Evolutionary conservation across 2,329 filamentous ascomycete genomes (phyloP).

Genomic region (Aureobasidium sp.): DNA sequence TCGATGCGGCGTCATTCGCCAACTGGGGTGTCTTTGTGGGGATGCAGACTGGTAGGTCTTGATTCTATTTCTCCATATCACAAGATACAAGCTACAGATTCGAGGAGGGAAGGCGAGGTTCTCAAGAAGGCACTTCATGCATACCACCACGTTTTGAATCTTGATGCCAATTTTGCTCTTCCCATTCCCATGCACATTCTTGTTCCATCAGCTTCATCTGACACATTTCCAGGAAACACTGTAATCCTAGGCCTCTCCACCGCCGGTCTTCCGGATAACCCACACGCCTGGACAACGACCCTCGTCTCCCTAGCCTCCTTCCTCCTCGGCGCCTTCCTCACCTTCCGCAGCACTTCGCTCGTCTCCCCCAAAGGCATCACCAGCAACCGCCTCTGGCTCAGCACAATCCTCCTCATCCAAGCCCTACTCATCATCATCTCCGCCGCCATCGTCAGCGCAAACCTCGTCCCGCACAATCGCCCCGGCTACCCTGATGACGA

Average conservation of each 20-base stretch:
- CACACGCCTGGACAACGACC: slow-evolving; percentile 46
- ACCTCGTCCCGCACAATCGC: slow-evolving; percentile 38
- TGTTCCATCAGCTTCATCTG: background rate
- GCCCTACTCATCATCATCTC: slow-evolving; percentile 43
- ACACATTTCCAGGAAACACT: slow-evolving; percentile 43
- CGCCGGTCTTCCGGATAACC: slow-evolving; percentile 42
- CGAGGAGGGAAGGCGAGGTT: background rate
- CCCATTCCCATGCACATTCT: background rate
- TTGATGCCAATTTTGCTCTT: too few relatives aligned
- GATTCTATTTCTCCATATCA: background rate
- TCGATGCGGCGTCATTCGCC: slow-evolving; percentile 40
- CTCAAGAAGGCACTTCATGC: background rate
- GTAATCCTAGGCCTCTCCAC: slow-evolving; percentile 54
- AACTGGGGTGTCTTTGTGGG: slow-evolving; percentile 42
- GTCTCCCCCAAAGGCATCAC: slow-evolving; percentile 31
- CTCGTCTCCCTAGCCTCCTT: slow-evolving; percentile 46
- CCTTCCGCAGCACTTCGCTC: slow-evolving; percentile 32
- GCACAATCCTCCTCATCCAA: slow-evolving; percentile 45
- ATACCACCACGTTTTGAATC: too few relatives aligned
- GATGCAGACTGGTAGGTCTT: slow-evolving; percentile 42
- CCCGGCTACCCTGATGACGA: slow-evolving; percentile 20
- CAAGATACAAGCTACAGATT: background rate
- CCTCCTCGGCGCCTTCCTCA: slow-evolving; percentile 43
- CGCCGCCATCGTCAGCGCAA: slow-evolving; percentile 42
- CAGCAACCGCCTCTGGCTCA: slow-evolving; percentile 31